Percentiles rank a stretch among this genome's conserved stretches.
Evolutionary conservation across 176 grass and related monocot genomes (phyloP).

Genomic region (Juncus effusus): DNA sequence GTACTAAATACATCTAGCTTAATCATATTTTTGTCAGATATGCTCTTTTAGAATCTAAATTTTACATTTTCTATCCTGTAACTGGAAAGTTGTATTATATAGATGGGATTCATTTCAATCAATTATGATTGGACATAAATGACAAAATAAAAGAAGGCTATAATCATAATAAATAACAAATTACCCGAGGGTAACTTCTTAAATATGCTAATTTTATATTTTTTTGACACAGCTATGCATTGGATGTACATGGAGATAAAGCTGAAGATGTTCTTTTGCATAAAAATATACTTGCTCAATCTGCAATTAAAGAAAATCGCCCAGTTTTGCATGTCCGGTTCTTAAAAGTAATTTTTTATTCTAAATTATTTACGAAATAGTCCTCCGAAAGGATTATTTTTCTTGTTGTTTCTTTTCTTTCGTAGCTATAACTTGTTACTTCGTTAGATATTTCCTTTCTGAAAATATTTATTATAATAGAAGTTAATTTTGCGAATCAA

Average conservation of each 20-base stretch:
- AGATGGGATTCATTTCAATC: no score
- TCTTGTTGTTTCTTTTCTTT: no score
- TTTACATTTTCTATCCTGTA: slow-evolving; percentile 2
- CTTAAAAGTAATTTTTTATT: slow-evolving; percentile 33
- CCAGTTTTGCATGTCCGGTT: slow-evolving; percentile 81
- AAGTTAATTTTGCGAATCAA: no score
- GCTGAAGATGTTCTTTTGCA: slow-evolving; percentile 85
- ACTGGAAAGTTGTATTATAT: no score
- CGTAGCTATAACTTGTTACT: no score
- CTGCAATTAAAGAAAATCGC: slow-evolving; percentile 54
- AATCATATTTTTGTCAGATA: neutral
- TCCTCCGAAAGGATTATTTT: neutral
- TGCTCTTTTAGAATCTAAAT: neutral
- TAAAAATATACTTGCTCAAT: slow-evolving; percentile 62
- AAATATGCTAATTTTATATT: neutral
- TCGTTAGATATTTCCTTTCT: no score
- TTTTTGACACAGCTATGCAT: slow-evolving; percentile 47
- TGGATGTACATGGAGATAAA: slow-evolving; percentile 56
- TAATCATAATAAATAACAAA: neutral
- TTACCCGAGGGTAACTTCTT: neutral
- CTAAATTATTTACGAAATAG: neutral
- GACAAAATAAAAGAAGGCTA: neutral
- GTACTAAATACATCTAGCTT: no score
- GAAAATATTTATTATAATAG: no score
- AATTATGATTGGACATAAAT: no score